Conservation (phyloP, 345 rosid species). For the Pugionium dolabratum region DNA sequence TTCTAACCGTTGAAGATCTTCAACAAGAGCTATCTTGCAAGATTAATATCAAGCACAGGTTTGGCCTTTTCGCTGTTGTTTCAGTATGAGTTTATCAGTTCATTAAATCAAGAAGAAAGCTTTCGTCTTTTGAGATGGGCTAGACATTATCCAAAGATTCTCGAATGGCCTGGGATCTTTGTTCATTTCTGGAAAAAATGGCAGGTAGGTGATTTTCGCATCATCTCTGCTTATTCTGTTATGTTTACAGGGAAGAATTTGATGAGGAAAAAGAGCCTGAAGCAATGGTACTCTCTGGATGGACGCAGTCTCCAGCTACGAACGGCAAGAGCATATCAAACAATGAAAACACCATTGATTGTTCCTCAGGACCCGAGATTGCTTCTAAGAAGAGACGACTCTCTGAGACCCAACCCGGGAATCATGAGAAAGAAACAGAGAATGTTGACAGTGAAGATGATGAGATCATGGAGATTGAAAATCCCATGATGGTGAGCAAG, state of each 20-base stretch:
- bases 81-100: not conserved
- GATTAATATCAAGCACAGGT: constrained; percentile 91
- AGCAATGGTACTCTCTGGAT: constrained; percentile 91
- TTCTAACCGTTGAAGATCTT: constrained; percentile 81
- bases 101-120: not conserved
- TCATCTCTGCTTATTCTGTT: constrained; percentile 11
- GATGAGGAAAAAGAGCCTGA: constrained; percentile 97
- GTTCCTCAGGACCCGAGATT: constrained; percentile 40
- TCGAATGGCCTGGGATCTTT: constrained; percentile 10
- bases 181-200: not conserved
- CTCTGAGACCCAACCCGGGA: constrained; percentile 32
- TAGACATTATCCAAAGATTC: constrained; percentile 10
- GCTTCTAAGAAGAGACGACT: constrained; percentile 63
- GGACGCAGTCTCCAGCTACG: constrained; percentile 64
- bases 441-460: constrained; percentile 52
- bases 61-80: constrained; percentile 8
- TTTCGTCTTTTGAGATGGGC: not conserved
- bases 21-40: constrained; percentile 87
- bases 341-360: constrained; percentile 37
- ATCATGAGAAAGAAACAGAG: constrained; percentile 38
- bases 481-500: constrained; percentile 49
- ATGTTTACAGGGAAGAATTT: constrained; percentile 68
- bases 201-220: constrained; percentile 1
- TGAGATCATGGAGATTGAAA: constrained; percentile 56
- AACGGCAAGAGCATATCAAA: constrained; percentile 60